Conservation (phyloP, 148 eudicot genomes). For the Rhododendron ovatum region DNA sequence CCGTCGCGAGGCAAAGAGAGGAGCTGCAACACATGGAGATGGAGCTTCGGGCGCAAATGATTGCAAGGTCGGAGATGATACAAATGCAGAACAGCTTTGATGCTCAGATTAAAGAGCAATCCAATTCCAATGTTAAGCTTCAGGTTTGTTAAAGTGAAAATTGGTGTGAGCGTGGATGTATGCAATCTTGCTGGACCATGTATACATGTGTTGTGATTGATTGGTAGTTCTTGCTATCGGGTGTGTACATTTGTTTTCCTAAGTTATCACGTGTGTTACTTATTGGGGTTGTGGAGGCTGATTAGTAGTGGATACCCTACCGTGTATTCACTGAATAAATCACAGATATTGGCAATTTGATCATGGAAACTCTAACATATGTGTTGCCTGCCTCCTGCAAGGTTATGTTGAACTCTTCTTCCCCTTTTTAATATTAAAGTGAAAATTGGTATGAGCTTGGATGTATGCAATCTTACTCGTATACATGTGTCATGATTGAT, state of each 20-base stretch:
- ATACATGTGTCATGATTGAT: background rate
- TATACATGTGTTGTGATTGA: background rate
- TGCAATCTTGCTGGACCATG: background rate
- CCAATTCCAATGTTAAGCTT: constrained; percentile 47
- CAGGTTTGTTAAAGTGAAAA: constrained; percentile 45
- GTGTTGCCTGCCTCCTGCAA: background rate
- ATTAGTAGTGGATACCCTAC: background rate
- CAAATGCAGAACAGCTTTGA: constrained; percentile 58
- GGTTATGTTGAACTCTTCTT: background rate
- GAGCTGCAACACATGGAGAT: constrained; percentile 79
- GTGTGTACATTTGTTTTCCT: background rate
- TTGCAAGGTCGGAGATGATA: constrained; percentile 60
- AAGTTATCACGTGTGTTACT: background rate
- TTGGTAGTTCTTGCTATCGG: background rate
- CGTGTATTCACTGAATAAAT: background rate
- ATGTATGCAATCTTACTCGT: background rate
- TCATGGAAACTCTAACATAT: background rate
- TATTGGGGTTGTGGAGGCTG: background rate
- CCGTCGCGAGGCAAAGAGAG: constrained; percentile 54
- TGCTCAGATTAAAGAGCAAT: constrained; percentile 59
- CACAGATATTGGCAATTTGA: background rate
- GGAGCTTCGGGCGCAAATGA: constrained; percentile 66
- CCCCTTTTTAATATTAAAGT: background rate
- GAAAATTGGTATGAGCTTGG: background rate
- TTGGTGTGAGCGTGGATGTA: background rate